Conservation (phyloP, 495 filamentous ascomycete species). For the Aspergillus haitiensis region DNA sequence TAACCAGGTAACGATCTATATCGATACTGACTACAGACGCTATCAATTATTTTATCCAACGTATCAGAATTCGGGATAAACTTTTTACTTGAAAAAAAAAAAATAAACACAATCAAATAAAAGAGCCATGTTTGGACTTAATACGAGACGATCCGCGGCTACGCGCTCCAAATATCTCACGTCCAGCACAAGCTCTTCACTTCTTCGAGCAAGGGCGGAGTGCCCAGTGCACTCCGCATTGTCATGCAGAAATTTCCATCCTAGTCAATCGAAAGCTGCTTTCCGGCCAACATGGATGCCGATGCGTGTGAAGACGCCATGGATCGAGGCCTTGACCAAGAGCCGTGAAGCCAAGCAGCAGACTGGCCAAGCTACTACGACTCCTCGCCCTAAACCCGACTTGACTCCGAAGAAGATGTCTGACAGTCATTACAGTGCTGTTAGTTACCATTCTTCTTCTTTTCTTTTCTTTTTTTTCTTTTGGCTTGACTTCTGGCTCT, state of each 20-base stretch:
- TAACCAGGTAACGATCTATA: background rate
- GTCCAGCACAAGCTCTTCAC: slow-evolving; percentile 1
- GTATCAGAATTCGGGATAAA: background rate
- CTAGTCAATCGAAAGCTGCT: slow-evolving; percentile 29
- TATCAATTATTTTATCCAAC: background rate
- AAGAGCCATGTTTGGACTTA: slow-evolving; percentile 22
- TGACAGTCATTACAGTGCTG: slow-evolving; percentile 63
- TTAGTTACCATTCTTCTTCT: slow-evolving; percentile 36
- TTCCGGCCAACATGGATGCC: slow-evolving; percentile 45
- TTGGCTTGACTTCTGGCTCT: background rate
- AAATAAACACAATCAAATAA: background rate
- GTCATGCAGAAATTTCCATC: slow-evolving; percentile 29
- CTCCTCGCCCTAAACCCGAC: slow-evolving; percentile 45
- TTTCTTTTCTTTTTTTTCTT: background rate
- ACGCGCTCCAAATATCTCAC: slow-evolving; percentile 20
- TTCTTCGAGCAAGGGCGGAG: slow-evolving; percentile 9
- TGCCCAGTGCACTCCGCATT: slow-evolving; percentile 4
- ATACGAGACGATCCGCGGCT: slow-evolving; percentile 22
- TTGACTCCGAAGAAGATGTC: slow-evolving; percentile 63
- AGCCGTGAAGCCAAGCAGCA: slow-evolving; percentile 44
- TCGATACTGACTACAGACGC: background rate
- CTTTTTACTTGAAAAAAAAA: background rate
- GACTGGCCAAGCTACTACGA: slow-evolving; percentile 28
- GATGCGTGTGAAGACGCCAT: slow-evolving; percentile 64
- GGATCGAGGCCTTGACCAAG: slow-evolving; percentile 65